Percentiles rank a stretch among this genome's conserved stretches.
Conservation (phyloP, 352 stramenopile genomes). For the Phytophthora tubulina region DNA sequence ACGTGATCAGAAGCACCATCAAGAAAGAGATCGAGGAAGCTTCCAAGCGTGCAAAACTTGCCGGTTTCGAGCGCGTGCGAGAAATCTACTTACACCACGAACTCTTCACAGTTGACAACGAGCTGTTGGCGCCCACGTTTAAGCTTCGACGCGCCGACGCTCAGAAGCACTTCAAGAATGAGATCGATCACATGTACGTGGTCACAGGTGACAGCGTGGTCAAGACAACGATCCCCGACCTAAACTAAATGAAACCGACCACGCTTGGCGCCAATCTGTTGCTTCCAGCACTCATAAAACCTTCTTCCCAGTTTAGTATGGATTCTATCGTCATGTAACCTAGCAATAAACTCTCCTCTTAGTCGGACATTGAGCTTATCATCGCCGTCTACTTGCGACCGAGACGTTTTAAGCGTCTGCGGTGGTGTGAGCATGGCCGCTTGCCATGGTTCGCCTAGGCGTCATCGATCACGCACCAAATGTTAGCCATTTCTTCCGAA, state of each 20-base stretch:
- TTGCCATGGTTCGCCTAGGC: constrained; percentile 61
- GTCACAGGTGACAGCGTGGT: constrained; percentile 65
- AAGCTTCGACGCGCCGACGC: constrained; percentile 94
- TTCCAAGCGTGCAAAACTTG: constrained; percentile 67
- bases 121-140: constrained; percentile 96
- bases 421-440: constrained; percentile 61
- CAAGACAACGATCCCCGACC: constrained; percentile 43
- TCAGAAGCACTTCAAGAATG: constrained; percentile 66
- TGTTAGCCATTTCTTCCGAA: not conserved
- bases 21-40: constrained; percentile 69
- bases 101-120: constrained; percentile 94
- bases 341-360: constrained; percentile 17
- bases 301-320: constrained; percentile 30
- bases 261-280: not conserved
- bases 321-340: constrained; percentile 27
- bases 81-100: constrained; percentile 93
- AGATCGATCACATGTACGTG: constrained; percentile 79
- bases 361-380: not conserved
- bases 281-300: not conserved
- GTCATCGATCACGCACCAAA: not conserved
- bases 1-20: constrained; percentile 47
- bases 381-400: constrained; percentile 35
- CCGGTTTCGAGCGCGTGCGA: constrained; percentile 94
- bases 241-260: constrained; percentile 4
- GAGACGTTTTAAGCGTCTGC: constrained; percentile 55